Conservation (phyloP, 2,329 filamentous ascomycete species). For the Trichoderma semiorbis region DNA sequence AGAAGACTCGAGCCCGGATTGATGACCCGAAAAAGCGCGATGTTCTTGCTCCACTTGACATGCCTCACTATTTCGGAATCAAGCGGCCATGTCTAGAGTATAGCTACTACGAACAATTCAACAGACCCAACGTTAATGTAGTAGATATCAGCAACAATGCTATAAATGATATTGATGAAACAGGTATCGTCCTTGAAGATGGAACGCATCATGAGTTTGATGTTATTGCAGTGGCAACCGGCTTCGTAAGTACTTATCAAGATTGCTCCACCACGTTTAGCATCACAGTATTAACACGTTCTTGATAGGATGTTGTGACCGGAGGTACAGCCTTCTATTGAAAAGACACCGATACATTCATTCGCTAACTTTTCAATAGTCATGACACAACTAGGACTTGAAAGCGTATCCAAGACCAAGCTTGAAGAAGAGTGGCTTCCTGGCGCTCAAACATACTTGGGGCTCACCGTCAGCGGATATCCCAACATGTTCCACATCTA, state of each 20-base stretch:
- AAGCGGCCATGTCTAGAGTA: conserved; percentile 47
- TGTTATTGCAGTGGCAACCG: conserved; percentile 43
- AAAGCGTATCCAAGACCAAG: conserved; percentile 36
- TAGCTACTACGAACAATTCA: conserved; percentile 47
- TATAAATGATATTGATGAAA: conserved; percentile 41
- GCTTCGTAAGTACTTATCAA: conserved; percentile 38
- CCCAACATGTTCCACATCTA: conserved; percentile 54
- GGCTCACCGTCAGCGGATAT: conserved; percentile 41
- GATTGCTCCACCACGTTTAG: too few relatives aligned
- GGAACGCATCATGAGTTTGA: conserved; percentile 43
- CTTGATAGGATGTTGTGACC: neutral
- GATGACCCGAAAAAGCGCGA: conserved; percentile 46
- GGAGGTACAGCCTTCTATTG: neutral
- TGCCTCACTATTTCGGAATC: conserved; percentile 52
- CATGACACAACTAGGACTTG: conserved; percentile 44
- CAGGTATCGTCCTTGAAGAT: conserved; percentile 39
- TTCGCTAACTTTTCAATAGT: conserved; percentile 24
- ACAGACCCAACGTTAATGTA: conserved; percentile 40
- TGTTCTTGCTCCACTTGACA: conserved; percentile 49
- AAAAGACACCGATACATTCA: too few relatives aligned
- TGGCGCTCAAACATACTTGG: conserved; percentile 44
- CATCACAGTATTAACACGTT: neutral
- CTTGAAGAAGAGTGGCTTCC: conserved; percentile 42
- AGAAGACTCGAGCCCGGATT: conserved; percentile 49
- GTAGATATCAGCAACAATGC: conserved; percentile 40